Base-by-base conservation (phyloP, 345 rosid genomes). In the Isatis tinctoria region DNA sequence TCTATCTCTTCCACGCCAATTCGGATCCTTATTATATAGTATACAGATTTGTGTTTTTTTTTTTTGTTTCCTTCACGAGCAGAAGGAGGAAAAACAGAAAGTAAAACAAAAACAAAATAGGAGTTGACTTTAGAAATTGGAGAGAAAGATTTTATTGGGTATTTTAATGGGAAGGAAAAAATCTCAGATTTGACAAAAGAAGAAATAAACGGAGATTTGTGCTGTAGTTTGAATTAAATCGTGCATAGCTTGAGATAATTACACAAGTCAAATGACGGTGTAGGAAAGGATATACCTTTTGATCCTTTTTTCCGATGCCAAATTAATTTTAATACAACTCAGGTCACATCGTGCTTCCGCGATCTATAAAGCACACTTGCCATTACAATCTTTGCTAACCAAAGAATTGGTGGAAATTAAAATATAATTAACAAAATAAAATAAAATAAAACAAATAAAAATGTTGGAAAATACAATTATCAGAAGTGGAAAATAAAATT, bases 341-440 rank as follows among this genome's bases (percentile, higher is more conserved):
- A 24, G 30, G 62, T 60, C 74, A 75, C 65, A 75, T 68, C 79
- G 70, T 75, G 79, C 74, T 75, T 61, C 65, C 74, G 65, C 28
- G 43, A 74, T 66, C 39, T 24, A 41, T 14, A 53, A 36, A 27
- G 22, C 58, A 27, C 57, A 73, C 65, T 65, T 63, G 39, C 51
- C 35, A 1, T 32, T 32, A 6, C 8, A 6, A 32, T 32, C 35
- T 32, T 32, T 32, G 7, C 35, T 32, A 32, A 32, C 8, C 0
- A 32, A 32, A 32, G 1, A 1, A 32, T 32, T 32, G 6, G 35
- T 6, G 8, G 8, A 32, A 4, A 30, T 30, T 30, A 30, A 4
- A 30, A 30, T 30, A 30, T 30, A 30, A 4, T 28, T 28, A n/a
- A n/a, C n/a, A n/a, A n/a, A n/a, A 3, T 3, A 28, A 28, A 28